A percentile compares a stretch with the other conserved stretches of the same genome.
These are phyloP conservation scores for Coemansia sp. DNA, from an alignment of 192 early-diverging fungal genomes.

Conservation along the genomic window DNA sequence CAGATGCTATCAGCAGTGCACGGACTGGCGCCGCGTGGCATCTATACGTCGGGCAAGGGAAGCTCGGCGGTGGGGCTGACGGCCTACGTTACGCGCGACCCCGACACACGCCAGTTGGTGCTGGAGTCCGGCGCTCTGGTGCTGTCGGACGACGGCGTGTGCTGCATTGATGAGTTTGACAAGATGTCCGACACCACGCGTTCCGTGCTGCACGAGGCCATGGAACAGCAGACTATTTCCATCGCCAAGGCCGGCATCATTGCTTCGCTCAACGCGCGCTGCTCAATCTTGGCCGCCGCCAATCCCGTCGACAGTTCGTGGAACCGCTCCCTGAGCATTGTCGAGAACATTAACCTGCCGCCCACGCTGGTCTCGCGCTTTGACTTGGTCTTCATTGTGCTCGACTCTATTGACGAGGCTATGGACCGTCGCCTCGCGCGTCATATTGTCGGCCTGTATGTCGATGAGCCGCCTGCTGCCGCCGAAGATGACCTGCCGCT, in stretches of 20 bases:
- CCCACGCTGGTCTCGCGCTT: slow-evolving; percentile 94
- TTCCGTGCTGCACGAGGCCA: slow-evolving; percentile 96
- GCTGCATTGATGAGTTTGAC: slow-evolving; percentile 99
- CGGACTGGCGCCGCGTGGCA: slow-evolving; percentile 88
- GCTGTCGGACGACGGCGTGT: slow-evolving; percentile 92
- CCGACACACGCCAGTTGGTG: slow-evolving; percentile 92
- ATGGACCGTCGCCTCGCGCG: slow-evolving; percentile 84
- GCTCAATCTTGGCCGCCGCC: slow-evolving; percentile 90
- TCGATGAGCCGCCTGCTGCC: slow-evolving; percentile 56
- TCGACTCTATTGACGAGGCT: slow-evolving; percentile 85
- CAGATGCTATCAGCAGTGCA: slow-evolving; percentile 92
- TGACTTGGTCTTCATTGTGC: slow-evolving; percentile 87
- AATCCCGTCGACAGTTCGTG: slow-evolving; percentile 94
- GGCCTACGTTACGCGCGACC: slow-evolving; percentile 91
- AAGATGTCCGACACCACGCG: slow-evolving; percentile 96
- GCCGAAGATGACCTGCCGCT: slow-evolving; percentile 5
- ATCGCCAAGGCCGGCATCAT: slow-evolving; percentile 99
- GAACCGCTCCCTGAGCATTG: slow-evolving; percentile 75
- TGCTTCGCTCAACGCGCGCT: slow-evolving; percentile 94
- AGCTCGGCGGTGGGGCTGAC: slow-evolving; percentile 95
- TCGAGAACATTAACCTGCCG: slow-evolving; percentile 88
- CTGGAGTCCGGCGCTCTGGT: slow-evolving; percentile 96
- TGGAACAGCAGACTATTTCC: slow-evolving; percentile 99
- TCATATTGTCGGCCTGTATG: slow-evolving; percentile 85
- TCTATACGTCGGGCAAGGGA: slow-evolving; percentile 97